Base-by-base conservation (phyloP, 1,284 basidiomycete genomes). In the Heterobasidion occidentale region DNA sequence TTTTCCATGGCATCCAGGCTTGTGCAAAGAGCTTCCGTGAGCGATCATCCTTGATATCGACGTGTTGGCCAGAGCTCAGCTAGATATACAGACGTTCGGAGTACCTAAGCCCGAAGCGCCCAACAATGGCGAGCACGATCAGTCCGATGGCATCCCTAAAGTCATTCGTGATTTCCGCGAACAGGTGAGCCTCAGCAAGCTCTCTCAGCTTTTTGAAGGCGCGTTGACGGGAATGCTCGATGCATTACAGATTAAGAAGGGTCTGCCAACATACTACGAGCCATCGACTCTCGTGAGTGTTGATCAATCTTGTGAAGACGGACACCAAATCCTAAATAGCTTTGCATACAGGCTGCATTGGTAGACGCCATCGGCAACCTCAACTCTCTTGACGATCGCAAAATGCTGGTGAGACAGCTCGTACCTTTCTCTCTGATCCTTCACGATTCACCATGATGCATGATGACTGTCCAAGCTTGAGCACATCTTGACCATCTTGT, bases 331-430 rank as follows among this genome's bases (percentile, higher is more conserved):
- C 19, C 14, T 12, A 5, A 14, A 38, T 47, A 7, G 9, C 4
- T 27, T 1, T 27, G 27, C 15, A 19, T 46, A 11, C 52, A 86
- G 84, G 66, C 77, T 9, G 72, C 80, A 5, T 66, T 77, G 3
- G 65, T 87, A 11, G 86, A 90, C 64, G 69, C 74, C 2, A 62
- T 89, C 38, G 71, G 72, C 46, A 76, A 90, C 63, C 70, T 74
- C 14, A 81, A 82, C 53, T 72, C 78, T 14, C 72, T 90, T 34
- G 86, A 91, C 68, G 88, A 91, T 62, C 77, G 88, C 46, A 81
- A 83, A 67, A 73, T 82, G 73, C 66, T 81, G 42, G 81, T 79
- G 47, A 12, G 12, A 48, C 52, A 42, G 75, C 60, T 45, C 55
- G 12, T 20, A 19, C 45, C 46, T 17, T 51, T 9, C 19, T n/a